Base-by-base conservation (phyloP, 352 stramenopile species). In the Aphanomyces astaci region DNA sequence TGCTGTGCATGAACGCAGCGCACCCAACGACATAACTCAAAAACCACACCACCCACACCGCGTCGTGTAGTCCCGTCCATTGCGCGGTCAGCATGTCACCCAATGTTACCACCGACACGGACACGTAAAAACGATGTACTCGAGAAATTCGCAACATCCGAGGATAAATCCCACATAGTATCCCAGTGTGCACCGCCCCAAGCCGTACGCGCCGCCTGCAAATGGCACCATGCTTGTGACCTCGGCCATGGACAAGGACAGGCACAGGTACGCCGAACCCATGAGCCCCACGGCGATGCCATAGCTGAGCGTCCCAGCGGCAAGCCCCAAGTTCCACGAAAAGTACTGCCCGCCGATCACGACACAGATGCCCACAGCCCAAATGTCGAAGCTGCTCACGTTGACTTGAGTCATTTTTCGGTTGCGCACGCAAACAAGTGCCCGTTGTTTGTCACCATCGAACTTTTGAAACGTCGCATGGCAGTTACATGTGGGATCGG, bases 101-200 rank as follows among this genome's bases (percentile, higher is more conserved):
- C 15, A 80, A 52, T 30, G 59, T 55, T 10, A 80, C 33, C 22
- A 80, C 63, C 7, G 73, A 76, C 24, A 63, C 71, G 27, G 69
- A 65, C 31, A 76, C 73, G 43, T 78, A 78, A 31, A 68, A n/a
- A n/a, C 71, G 40, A 80, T 78, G 64, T 80, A 78, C 68, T 77
- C 73, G 53, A 78, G 49, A 11, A 65, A 36, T 59, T 80, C 75
- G 43, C 62, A 52, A 59, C 71, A 76, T 36, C 75, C 75, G 51
- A 77, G 76, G 48, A 78, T 39, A 53, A 73, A 80, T 24, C 60
- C 75, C 1, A 67, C 25, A 32, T 70, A 78, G 54, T 75, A 75
- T 19, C 74, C 74, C 2, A 79, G 53, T 22, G 71, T 77, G 67
- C 74, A 79, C 3, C 75, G 64, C 15, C 70, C 66, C 15, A 79